Evolutionary conservation across 768 basidiomycete species (phyloP), one percentile per base, ranked within the genome.

Genomic region (Mycena latifolia): DNA sequence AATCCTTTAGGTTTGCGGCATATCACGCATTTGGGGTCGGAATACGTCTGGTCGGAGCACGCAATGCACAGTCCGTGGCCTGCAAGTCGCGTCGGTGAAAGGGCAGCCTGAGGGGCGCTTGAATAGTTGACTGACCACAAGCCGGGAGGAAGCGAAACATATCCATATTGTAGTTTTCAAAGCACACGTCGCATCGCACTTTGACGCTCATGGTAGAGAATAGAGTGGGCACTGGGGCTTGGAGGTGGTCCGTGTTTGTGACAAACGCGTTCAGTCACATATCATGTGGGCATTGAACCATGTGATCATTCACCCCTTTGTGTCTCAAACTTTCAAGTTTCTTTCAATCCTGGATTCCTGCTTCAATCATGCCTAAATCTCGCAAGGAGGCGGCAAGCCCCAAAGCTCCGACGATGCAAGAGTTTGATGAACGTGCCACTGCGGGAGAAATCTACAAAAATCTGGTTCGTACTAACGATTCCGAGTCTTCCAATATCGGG

Each of bases 31-130:
- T 63, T 66, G 22, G 24, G 65, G 15, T 66, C 62, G 10, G 35
- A 18, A n/a, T 1, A 11, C 0, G 69, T 66, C 45, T 63, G 43
- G 57, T 53, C 61, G 18, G 69, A 55, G 61, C 69, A 70, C 27
- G 25, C 48, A 33, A 70, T 55, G n/a, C 69, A 70, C 5, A 70
- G 43, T 18, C 69, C 69, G 28, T 70, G 69, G 2, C 69, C 69
- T 70, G 43, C n/a, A 29, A 24, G 17, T n/a, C 9, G 18, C 45
- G 22, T 55, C 22, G 45, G 27, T 25, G n/a, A 48, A 22, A 39
- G 43, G 27, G 18, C 28, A n/a, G n/a, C n/a, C n/a, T n/a, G n/a
- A n/a, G n/a, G n/a, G n/a, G n/a, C n/a, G n/a, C n/a, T n/a, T n/a
- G n/a, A n/a, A n/a, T n/a, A n/a, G n/a, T n/a, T n/a, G n/a, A 47